A percentile compares a stretch with the other conserved stretches of the same genome.
Evolutionary conservation across 2,329 filamentous ascomycete species (phyloP).

Genomic region (Pyrenophora graminea): DNA sequence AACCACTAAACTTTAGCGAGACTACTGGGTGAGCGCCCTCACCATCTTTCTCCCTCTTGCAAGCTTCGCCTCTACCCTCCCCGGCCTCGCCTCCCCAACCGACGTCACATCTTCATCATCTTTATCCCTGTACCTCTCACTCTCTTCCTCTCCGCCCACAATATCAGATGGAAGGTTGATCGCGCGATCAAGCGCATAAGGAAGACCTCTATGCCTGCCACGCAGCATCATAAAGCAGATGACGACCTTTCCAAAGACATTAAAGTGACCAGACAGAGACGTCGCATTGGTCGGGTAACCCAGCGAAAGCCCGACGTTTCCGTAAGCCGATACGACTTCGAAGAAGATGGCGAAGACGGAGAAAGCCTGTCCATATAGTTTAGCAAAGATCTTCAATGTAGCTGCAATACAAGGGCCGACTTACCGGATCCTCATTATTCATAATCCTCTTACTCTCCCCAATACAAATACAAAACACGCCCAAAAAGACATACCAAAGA

Average conservation of each 20-base stretch:
- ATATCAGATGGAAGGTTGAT: slow-evolving; percentile 67
- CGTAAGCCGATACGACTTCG: slow-evolving; percentile 54
- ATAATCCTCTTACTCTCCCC: slow-evolving; percentile 76
- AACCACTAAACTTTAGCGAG: too few species aligned
- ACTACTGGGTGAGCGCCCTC: too few species aligned
- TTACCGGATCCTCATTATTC: slow-evolving; percentile 56
- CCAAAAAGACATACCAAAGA: slow-evolving; percentile 94
- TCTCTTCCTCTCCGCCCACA: not conserved
- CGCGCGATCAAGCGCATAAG: slow-evolving; percentile 70
- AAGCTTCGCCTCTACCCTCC: not conserved
- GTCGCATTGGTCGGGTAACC: slow-evolving; percentile 77
- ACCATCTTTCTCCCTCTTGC: not conserved
- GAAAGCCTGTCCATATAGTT: slow-evolving; percentile 37
- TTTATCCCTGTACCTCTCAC: slow-evolving; percentile 1
- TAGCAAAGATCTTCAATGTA: too few species aligned
- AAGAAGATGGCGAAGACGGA: slow-evolving; percentile 53
- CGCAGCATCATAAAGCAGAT: slow-evolving; percentile 70
- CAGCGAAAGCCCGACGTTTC: slow-evolving; percentile 88
- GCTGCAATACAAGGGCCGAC: not conserved
- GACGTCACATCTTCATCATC: not conserved
- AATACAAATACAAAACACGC: slow-evolving; percentile 89
- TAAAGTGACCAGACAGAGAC: slow-evolving; percentile 82
- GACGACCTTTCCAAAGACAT: slow-evolving; percentile 67
- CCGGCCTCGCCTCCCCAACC: too few species aligned
- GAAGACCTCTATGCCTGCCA: slow-evolving; percentile 66